These are phyloP conservation scores for Thielaviopsis musarum DNA, from an alignment of 2,329 filamentous ascomycete species.

Conservation along the genomic window DNA sequence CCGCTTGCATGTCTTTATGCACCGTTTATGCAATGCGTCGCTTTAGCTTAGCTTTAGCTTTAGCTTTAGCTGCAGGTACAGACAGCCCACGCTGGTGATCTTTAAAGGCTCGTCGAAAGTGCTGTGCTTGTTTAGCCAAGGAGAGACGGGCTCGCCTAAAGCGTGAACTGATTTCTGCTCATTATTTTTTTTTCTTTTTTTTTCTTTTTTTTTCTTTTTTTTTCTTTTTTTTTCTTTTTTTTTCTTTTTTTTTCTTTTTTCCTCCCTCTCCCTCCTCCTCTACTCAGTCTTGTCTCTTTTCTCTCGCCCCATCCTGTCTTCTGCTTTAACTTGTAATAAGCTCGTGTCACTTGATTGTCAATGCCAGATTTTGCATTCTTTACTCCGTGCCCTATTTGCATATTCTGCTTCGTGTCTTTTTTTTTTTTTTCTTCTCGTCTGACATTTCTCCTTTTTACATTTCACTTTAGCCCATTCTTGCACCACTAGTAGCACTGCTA, in stretches of 20 bases:
- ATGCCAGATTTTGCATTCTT: not conserved
- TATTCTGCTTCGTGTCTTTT: not conserved
- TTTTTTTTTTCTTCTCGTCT: not conserved
- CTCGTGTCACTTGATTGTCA: not conserved
- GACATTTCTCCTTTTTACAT: not conserved
- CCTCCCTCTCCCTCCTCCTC: too few relatives aligned
- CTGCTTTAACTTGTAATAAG: not conserved
- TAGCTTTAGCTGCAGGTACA: not conserved
- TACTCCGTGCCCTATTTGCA: not conserved
- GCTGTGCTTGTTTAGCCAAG: not conserved
- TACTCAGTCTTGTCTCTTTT: not conserved
- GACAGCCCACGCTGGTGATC: not conserved
- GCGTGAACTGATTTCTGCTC: too few relatives aligned
- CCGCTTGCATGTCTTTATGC: not conserved
- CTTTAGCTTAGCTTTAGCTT: not conserved
- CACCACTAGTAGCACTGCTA: not conserved
- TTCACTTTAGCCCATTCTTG: too few relatives aligned
- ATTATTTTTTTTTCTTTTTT: too few relatives aligned
- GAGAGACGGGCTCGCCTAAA: too few relatives aligned
- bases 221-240: too few relatives aligned
- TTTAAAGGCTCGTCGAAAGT: not conserved
- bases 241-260: not conserved
- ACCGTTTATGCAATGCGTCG: not conserved
- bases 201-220: too few relatives aligned
- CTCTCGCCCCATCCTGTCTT: not conserved